Evolutionary conservation across 2,329 filamentous ascomycete species (phyloP).

Genomic region (Raffaelea ambrosiae): DNA sequence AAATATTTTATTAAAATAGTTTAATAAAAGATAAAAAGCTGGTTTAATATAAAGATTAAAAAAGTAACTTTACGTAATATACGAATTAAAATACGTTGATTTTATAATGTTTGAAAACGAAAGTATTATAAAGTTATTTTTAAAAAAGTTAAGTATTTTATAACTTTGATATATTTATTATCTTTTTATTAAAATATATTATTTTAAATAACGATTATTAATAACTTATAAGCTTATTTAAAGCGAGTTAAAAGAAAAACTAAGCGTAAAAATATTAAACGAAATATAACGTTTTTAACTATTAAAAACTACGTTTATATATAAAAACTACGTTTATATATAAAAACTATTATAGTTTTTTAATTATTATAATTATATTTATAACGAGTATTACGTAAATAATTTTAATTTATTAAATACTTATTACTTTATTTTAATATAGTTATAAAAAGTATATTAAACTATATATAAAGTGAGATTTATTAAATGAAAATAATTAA

Average conservation of each 20-base stretch:
- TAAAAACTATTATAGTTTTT: slow-evolving; percentile 7
- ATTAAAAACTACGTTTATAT: slow-evolving; percentile 8
- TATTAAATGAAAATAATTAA: neutral
- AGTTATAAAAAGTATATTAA: slow-evolving; percentile 5
- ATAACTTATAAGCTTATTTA: slow-evolving; percentile 6
- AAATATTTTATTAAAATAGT: slow-evolving; percentile 6
- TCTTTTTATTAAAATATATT: slow-evolving; percentile 1
- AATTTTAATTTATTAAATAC: slow-evolving; percentile 7
- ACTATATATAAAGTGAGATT: slow-evolving; percentile 6
- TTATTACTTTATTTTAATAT: slow-evolving; percentile 6
- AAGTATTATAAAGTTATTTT: slow-evolving; percentile 2
- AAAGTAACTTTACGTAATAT: slow-evolving; percentile 4
- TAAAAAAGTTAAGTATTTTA: slow-evolving; percentile 6
- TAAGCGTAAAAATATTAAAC: slow-evolving; percentile 3
- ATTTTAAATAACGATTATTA: neutral
- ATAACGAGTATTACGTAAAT: slow-evolving; percentile 3
- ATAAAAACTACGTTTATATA: slow-evolving; percentile 3
- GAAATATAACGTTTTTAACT: slow-evolving; percentile 4
- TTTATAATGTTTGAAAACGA: slow-evolving; percentile 6
- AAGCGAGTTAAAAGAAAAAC: slow-evolving; percentile 6
- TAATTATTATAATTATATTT: slow-evolving; percentile 6
- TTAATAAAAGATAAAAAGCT: slow-evolving; percentile 3
- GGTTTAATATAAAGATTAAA: slow-evolving; percentile 3
- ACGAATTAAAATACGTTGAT: slow-evolving; percentile 5
- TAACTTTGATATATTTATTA: slow-evolving; percentile 2